Percentiles rank a stretch among this genome's conserved stretches.
Conservation (phyloP, 176 grass and related monocot genomes). For the Phoenix dactylifera region DNA sequence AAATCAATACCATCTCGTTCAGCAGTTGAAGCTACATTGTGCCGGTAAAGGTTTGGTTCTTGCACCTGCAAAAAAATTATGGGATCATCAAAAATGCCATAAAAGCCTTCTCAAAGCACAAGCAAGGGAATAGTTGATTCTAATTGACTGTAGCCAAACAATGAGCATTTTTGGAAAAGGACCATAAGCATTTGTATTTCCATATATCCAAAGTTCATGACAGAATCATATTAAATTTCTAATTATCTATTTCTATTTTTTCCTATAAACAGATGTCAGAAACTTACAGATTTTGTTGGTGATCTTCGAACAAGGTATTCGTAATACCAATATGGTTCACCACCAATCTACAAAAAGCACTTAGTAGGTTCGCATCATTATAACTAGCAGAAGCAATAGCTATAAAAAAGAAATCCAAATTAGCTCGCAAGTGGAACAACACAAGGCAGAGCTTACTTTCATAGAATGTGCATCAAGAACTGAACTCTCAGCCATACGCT, state of each 20-base stretch:
- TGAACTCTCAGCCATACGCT: conserved; percentile 86
- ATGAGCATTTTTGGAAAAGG: not conserved
- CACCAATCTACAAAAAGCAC: conserved; percentile 45
- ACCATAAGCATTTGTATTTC: not conserved
- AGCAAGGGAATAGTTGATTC: no score
- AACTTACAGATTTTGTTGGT: conserved; percentile 70
- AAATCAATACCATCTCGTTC: conserved; percentile 68
- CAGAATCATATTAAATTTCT: no score
- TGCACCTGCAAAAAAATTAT: conserved; percentile 47
- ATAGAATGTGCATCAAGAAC: conserved; percentile 80
- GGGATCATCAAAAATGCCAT: not conserved
- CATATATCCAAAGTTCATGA: no score
- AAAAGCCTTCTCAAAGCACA: no score
- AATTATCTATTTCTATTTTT: no score
- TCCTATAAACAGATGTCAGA: no score
- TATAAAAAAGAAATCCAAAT: conserved; percentile 10
- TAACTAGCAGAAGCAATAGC: not conserved
- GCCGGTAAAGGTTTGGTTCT: conserved; percentile 85
- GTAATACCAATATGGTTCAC: conserved; percentile 90
- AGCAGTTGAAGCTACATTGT: conserved; percentile 79
- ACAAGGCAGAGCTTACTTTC: conserved; percentile 35
- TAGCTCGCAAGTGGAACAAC: conserved; percentile 5
- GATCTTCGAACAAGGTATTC: conserved; percentile 94
- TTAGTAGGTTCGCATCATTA: not conserved
- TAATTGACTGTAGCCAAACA: no score